These are phyloP conservation scores for Monosporascus ibericus DNA, from an alignment of 2,329 filamentous ascomycete species.

Conservation along the genomic window DNA sequence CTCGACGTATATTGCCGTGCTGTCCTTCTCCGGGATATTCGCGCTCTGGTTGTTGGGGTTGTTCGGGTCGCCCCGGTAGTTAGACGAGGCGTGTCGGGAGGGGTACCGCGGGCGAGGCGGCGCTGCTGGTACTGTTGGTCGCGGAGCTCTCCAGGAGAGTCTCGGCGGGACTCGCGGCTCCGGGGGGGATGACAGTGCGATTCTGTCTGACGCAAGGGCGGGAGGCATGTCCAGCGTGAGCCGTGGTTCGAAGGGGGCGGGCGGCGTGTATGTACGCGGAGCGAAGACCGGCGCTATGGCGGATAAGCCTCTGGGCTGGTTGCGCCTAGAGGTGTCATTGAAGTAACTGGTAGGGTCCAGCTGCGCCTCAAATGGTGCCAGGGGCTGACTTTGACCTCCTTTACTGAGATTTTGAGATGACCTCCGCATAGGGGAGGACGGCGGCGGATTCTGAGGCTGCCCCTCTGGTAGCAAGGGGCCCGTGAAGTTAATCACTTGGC, in stretches of 20 bases:
- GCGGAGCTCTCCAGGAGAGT: not conserved
- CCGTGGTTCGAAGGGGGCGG: not conserved
- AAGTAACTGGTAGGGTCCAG: not conserved
- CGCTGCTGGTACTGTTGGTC: not conserved
- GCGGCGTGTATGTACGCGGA: no score
- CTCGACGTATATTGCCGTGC: not conserved
- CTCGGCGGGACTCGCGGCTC: not conserved
- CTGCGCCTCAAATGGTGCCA: not conserved
- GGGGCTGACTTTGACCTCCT: not conserved
- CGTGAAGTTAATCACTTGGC: no score
- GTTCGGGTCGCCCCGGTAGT: not conserved
- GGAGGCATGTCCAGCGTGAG: not conserved
- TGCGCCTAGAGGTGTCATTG: not conserved
- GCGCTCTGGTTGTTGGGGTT: not conserved
- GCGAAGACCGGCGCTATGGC: not conserved
- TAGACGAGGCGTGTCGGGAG: not conserved
- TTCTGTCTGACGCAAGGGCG: no score
- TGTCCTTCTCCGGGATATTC: not conserved
- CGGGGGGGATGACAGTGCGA: no score
- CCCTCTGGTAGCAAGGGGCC: no score
- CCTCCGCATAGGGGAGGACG: not conserved
- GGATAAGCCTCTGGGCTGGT: not conserved
- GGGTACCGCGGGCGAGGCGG: not conserved
- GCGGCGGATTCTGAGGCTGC: no score
- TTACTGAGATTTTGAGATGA: not conserved